Conservation (phyloP, 2,329 filamentous ascomycete species). For the Coniochaeta pulveracea region DNA sequence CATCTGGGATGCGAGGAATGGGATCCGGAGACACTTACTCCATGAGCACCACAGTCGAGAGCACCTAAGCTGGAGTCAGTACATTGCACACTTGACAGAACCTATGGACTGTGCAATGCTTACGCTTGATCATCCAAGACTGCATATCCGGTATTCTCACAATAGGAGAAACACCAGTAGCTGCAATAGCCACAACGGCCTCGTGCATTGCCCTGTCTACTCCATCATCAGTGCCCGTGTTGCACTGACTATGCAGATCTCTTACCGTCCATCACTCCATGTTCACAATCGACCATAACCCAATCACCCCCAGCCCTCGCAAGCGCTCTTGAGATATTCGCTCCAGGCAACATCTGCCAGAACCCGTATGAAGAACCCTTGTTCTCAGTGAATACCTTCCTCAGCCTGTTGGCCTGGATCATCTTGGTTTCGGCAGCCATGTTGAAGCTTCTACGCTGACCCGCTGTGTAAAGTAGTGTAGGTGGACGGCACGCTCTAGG, state of each 20-base stretch:
- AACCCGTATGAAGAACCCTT: slow-evolving; percentile 39
- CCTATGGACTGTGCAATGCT: slow-evolving; percentile 12
- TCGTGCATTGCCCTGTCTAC: slow-evolving; percentile 45
- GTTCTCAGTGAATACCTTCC: slow-evolving; percentile 34
- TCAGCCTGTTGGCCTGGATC: slow-evolving; percentile 35
- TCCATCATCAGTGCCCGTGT: slow-evolving; percentile 3
- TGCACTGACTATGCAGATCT: neutral
- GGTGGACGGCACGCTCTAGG: too few relatives aligned
- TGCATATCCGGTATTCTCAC: slow-evolving; percentile 47
- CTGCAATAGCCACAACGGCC: slow-evolving; percentile 43
- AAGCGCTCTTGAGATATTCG: slow-evolving; percentile 46
- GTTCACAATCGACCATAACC: slow-evolving; percentile 50
- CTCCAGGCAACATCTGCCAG: slow-evolving; percentile 54
- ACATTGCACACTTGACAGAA: slow-evolving; percentile 1
- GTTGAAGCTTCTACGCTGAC: slow-evolving; percentile 4
- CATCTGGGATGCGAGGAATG: neutral
- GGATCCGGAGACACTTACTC: slow-evolving; percentile 22
- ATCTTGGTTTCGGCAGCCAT: slow-evolving; percentile 17
- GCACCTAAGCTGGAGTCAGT: slow-evolving; percentile 29
- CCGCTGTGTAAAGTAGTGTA: too few relatives aligned
- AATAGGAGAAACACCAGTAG: slow-evolving; percentile 40
- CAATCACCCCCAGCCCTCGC: slow-evolving; percentile 55
- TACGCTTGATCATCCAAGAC: slow-evolving; percentile 45
- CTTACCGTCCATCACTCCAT: slow-evolving; percentile 42
- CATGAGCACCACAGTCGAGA: slow-evolving; percentile 45